phyloP scores from a whole-genome alignment of 2,329 filamentous ascomycete genomes.

The Aspergillus piperis region DNA sequence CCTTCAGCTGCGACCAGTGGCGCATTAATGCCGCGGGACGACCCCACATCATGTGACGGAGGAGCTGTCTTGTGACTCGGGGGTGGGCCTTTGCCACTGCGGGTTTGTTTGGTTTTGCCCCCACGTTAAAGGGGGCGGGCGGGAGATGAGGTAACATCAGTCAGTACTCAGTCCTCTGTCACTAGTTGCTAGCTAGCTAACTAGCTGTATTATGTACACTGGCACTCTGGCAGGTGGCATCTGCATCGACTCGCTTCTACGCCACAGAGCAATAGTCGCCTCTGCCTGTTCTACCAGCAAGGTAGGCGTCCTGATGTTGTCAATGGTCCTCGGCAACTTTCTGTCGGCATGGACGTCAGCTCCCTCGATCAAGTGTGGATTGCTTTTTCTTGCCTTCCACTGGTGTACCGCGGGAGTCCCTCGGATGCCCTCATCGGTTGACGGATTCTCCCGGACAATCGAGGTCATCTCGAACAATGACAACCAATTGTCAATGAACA shows the following conservation, averaged over 20 bases:
- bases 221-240: background rate
- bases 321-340: constrained; percentile 16
- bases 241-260: background rate
- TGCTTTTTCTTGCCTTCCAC: background rate
- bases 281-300: background rate
- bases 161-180: background rate
- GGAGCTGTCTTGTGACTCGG: constrained; percentile 25
- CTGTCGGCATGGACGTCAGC: constrained; percentile 2
- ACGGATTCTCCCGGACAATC: background rate
- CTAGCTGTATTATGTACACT: too few relatives aligned
- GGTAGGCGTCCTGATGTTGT: background rate
- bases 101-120: background rate
- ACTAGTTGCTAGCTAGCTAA: too few relatives aligned
- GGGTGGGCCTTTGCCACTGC: constrained; percentile 7
- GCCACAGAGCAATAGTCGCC: constrained; percentile 5
- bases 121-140: constrained; percentile 1
- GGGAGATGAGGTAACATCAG: background rate
- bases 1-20: background rate
- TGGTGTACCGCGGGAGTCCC: background rate
- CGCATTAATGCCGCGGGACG: constrained; percentile 15
- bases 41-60: constrained; percentile 27
- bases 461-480: constrained; percentile 8
- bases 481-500: constrained; percentile 1
- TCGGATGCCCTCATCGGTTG: background rate
- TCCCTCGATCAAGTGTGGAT: background rate